Evolutionary conservation across 768 basidiomycete genomes (phyloP).

Genomic region (Phlegmacium glaucopus): DNA sequence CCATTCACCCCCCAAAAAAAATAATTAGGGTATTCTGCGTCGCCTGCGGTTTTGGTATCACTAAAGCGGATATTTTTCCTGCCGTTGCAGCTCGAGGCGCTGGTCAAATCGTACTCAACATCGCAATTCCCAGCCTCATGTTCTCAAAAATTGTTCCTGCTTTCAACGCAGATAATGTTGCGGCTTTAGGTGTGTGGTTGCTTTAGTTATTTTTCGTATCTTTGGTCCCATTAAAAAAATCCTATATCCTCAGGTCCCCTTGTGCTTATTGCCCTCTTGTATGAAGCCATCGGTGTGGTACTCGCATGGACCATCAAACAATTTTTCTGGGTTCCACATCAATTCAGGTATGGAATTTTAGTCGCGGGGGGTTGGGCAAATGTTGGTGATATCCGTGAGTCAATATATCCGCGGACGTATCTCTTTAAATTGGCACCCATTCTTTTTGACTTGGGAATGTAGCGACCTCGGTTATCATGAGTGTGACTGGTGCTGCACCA

Average conservation of each 20-base stretch:
- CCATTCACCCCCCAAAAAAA: neutral
- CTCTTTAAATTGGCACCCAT: neutral
- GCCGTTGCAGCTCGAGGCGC: conserved; percentile 53
- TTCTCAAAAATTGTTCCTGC: conserved; percentile 73
- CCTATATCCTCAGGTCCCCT: conserved; percentile 48
- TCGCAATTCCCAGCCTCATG: conserved; percentile 60
- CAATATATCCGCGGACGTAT: neutral
- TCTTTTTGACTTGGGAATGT: neutral
- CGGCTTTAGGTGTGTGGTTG: conserved; percentile 43
- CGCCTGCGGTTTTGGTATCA: conserved; percentile 51
- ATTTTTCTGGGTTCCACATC: conserved; percentile 75
- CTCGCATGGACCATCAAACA: conserved; percentile 55
- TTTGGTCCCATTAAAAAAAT: neutral
- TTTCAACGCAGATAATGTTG: conserved; percentile 54
- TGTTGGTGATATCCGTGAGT: conserved; percentile 67
- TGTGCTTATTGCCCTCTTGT: conserved; percentile 55
- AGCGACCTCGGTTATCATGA: conserved; percentile 68
- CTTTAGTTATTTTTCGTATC: neutral
- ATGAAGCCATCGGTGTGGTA: conserved; percentile 51
- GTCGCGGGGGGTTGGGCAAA: conserved; percentile 71
- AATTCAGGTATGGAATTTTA: conserved; percentile 69
- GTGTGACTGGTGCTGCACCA: conserved; percentile 56
- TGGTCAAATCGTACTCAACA: conserved; percentile 61
- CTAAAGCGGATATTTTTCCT: conserved; percentile 61
- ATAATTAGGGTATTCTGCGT: conserved; percentile 48